Percentiles rank a stretch among this genome's conserved stretches.
These are phyloP conservation scores for Fagopyrum esculentum DNA, from an alignment of 148 eudicot genomes.

Conservation along the genomic window DNA sequence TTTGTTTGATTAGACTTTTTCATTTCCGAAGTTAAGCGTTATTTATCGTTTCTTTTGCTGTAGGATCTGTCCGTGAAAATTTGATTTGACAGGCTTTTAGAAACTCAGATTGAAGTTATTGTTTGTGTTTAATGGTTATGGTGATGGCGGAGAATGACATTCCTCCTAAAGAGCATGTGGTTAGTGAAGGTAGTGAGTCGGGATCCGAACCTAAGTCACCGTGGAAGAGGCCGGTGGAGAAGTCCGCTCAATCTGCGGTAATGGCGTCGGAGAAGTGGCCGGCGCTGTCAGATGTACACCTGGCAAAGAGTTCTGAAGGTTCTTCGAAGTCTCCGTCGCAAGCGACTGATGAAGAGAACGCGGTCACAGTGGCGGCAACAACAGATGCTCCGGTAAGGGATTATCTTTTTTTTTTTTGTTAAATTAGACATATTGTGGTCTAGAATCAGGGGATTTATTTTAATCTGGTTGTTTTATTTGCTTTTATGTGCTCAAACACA, in stretches of 20 bases:
- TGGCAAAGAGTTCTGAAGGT: constrained; percentile 19
- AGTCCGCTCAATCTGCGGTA: constrained; percentile 16
- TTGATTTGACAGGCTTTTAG: not conserved
- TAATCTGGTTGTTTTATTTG: not conserved
- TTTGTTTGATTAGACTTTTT: constrained; percentile 1
- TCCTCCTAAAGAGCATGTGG: constrained; percentile 21
- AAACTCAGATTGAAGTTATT: not conserved
- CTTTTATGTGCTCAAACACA: not conserved
- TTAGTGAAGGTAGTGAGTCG: constrained; percentile 11
- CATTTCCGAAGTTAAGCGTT: not conserved
- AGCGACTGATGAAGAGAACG: not conserved
- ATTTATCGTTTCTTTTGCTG: not conserved
- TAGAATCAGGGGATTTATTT: not conserved
- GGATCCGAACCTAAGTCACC: constrained; percentile 33
- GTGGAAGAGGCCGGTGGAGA: constrained; percentile 30
- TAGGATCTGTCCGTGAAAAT: not conserved
- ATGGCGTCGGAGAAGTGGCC: constrained; percentile 42
- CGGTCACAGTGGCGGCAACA: constrained; percentile 13
- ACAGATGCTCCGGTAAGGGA: constrained; percentile 13
- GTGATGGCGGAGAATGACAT: constrained; percentile 34
- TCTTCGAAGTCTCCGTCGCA: constrained; percentile 11
- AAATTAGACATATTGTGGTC: not conserved
- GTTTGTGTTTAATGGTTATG: constrained; percentile 14
- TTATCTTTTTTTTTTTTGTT: not conserved
- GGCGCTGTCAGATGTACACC: constrained; percentile 38